phyloP scores from a whole-genome alignment of 164 flowering plant species.

The Hamamelis virginiana region DNA sequence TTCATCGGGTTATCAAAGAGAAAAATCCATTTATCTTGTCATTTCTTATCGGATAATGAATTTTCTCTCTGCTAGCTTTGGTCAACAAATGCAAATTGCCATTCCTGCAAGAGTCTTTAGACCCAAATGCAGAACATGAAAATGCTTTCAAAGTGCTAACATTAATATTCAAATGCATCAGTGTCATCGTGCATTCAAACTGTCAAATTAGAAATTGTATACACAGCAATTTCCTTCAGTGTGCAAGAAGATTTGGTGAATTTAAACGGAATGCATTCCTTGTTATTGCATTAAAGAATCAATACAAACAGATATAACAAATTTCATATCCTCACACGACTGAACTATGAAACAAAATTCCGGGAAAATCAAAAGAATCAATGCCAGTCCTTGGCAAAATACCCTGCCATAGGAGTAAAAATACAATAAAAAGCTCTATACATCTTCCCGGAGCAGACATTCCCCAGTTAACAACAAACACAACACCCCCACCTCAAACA shows the following conservation, averaged over 20 bases:
- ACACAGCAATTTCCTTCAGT: no score
- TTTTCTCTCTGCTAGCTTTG: no score
- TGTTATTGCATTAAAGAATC: slow-evolving; percentile 9
- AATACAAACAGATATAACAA: slow-evolving; percentile 10
- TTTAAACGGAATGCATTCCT: not conserved
- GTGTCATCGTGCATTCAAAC: no score
- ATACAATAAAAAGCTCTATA: slow-evolving; percentile 11
- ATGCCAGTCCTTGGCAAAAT: not conserved
- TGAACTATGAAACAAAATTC: not conserved
- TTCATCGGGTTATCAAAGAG: no score
- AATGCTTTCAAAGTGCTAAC: no score
- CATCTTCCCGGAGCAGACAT: not conserved
- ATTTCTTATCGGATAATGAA: no score
- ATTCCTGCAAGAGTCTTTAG: no score
- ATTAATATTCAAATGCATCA: no score
- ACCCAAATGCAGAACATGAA: no score
- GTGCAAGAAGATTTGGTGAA: not conserved
- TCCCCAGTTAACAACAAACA: not conserved
- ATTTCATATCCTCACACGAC: slow-evolving; percentile 1
- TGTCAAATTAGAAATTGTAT: no score
- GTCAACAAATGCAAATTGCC: no score
- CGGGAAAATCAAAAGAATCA: slow-evolving; percentile 6
- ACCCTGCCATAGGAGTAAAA: not conserved
- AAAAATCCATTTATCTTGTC: no score
- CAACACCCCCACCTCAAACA: not conserved